phyloP scores from a whole-genome alignment of 768 basidiomycete genomes.

The Hericium rajendrae region DNA sequence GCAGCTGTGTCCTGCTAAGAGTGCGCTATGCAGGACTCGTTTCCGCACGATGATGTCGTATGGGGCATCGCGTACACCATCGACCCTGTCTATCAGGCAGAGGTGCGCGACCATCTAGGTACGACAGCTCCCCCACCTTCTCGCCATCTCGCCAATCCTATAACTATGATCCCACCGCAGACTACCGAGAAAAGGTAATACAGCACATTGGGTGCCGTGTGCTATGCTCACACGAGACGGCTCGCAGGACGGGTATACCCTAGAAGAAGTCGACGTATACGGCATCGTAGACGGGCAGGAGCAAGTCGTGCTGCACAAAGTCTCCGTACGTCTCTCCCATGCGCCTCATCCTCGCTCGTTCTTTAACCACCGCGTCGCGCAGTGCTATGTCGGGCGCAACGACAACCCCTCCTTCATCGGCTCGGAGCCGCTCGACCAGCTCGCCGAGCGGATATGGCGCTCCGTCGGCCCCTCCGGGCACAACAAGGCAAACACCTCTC shows the following conservation, averaged over 20 bases:
- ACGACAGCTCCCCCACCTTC: not conserved
- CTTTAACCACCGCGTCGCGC: not conserved
- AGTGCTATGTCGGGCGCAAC: constrained; percentile 83
- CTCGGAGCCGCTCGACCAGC: constrained; percentile 61
- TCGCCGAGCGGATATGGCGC: constrained; percentile 62
- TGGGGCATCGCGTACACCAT: constrained; percentile 93
- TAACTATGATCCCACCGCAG: constrained; percentile 18
- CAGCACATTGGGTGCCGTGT: not conserved
- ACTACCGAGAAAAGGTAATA: constrained; percentile 75
- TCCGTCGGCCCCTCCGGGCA: constrained; percentile 81
- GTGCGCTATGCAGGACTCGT: constrained; percentile 41
- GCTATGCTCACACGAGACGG: not conserved
- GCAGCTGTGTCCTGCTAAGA: not conserved
- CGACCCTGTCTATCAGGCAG: constrained; percentile 60
- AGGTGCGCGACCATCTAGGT: constrained; percentile 84
- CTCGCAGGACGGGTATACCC: constrained; percentile 79
- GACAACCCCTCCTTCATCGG: constrained; percentile 89
- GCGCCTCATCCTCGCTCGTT: constrained; percentile 24
- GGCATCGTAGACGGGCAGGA: constrained; percentile 45
- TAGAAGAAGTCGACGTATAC: constrained; percentile 70
- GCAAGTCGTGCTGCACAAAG: constrained; percentile 45
- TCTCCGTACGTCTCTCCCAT: constrained; percentile 35
- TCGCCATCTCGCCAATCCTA: no score
- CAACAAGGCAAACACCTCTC: constrained; percentile 56
- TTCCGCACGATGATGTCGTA: constrained; percentile 66